Percentiles rank a stretch among this genome's conserved stretches.
Conservation (phyloP, 257 asterid genomes). For the Plantago ovata region DNA sequence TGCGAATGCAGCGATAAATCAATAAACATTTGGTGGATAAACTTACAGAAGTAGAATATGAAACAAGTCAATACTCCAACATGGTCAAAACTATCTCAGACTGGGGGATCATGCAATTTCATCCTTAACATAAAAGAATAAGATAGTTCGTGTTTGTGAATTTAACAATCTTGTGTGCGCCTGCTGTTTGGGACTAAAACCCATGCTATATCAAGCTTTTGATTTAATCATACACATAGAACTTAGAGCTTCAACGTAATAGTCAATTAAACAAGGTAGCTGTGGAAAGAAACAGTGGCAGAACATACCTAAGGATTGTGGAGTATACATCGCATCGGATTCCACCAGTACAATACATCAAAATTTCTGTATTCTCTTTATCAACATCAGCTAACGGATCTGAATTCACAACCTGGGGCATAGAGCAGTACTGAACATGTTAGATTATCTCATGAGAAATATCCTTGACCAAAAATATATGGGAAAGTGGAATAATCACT, state of each 20-base stretch:
- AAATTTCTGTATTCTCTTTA: slow-evolving; percentile 70
- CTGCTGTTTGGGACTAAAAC: too few relatives aligned
- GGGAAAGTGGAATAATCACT: background rate
- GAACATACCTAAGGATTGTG: slow-evolving; percentile 67
- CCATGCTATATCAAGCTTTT: too few relatives aligned
- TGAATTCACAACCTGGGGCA: slow-evolving; percentile 51
- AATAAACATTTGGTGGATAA: too few relatives aligned
- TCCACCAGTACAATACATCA: slow-evolving; percentile 99
- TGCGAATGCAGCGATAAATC: too few relatives aligned
- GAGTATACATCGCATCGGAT: slow-evolving; percentile 97
- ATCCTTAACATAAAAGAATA: too few relatives aligned
- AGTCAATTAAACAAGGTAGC: background rate
- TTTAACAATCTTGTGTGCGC: too few relatives aligned
- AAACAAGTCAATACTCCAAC: background rate
- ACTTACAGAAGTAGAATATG: background rate
- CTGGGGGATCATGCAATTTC: too few relatives aligned
- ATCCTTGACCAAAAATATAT: background rate
- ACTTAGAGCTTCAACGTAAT: background rate
- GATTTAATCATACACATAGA: too few relatives aligned
- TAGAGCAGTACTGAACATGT: slow-evolving; percentile 11
- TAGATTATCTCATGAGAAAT: slow-evolving; percentile 1
- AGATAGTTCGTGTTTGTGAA: too few relatives aligned
- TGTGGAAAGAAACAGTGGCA: background rate
- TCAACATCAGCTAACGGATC: slow-evolving; percentile 81
- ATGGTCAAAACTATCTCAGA: too few relatives aligned